These are phyloP conservation scores for Actinidia chinensis DNA, from an alignment of 179 eudicot species.

Conservation along the genomic window DNA sequence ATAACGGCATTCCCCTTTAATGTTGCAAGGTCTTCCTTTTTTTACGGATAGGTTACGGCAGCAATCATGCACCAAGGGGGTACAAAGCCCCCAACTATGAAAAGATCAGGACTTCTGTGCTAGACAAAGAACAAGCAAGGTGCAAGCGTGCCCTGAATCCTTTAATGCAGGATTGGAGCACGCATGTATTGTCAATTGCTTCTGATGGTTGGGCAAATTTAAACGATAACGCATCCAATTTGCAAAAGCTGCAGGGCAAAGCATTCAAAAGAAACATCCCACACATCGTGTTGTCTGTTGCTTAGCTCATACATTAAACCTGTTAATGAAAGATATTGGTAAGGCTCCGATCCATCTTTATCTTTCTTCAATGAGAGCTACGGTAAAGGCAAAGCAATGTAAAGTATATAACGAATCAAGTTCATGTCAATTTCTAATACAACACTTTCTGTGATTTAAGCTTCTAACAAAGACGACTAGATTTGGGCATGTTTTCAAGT, in stretches of 20 bases:
- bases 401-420: background rate
- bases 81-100: too few relatives aligned
- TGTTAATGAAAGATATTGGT: conserved; percentile 3
- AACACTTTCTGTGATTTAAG: background rate
- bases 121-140: too few relatives aligned
- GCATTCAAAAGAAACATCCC: background rate
- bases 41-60: too few relatives aligned
- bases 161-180: too few relatives aligned
- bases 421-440: background rate
- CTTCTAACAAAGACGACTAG: background rate
- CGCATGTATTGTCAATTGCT: too few relatives aligned
- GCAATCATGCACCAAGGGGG: too few relatives aligned
- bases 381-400: background rate
- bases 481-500: background rate
- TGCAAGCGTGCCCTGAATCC: too few relatives aligned
- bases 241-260: background rate
- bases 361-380: background rate
- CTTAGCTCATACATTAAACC: background rate
- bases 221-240: too few relatives aligned
- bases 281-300: background rate
- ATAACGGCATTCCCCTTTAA: too few relatives aligned
- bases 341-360: background rate
- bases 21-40: too few relatives aligned
- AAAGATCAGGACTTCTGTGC: too few relatives aligned
- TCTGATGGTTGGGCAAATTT: too few relatives aligned